Evolutionary conservation across 2,329 filamentous ascomycete genomes (phyloP), one percentile per base, ranked within the genome.

Genomic region (Diaporthe australafricana): DNA sequence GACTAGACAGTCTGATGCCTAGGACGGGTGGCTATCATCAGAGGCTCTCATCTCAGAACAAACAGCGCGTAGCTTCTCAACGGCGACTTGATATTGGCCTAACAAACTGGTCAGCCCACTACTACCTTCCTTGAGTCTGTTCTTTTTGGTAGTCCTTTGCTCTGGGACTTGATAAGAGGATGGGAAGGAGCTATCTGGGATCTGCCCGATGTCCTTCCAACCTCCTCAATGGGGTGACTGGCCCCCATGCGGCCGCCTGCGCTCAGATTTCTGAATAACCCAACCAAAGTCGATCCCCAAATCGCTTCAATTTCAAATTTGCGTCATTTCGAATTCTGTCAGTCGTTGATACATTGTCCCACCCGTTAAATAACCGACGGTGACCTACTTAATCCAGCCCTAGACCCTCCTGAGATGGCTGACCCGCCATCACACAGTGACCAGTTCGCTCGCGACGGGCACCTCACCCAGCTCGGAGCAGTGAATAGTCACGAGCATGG

Each of bases 351-450:
- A 20, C 27, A 20, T 20, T 52, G 52, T 40, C 6, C 53, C 42
- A 68, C 16, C 71, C 68, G 55, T 62, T 71, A 22, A 38, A 6
- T 27, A 32, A 22, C 12, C 20, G 7, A 8, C 12, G 60, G n/a
- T 16, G 38, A 52, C 22, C 62, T 38, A 40, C 25, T 5, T 30
- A 9, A 3, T 40, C 35, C 9, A 12, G 7, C 22, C 16, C 35
- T 40, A 25, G 4, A n/a, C 22, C 25, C 32, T 60, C 22, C n/a
- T n/a, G 30, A 53, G 11, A 71, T 73, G 71, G 55, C 55, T 17
- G 20, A 71, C 38, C 16, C 25, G 20, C 45, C 70, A n/a, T 30
- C 40, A 48, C 42, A 27, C 22, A 1, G 3, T 38, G 56, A 17
- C 27, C 38, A 22, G 1, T 35, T 42, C 6, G 9, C 42, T 35